Evolutionary conservation across 2,329 filamentous ascomycete species (phyloP).

Genomic region (Aspergillus costaricaensis): DNA sequence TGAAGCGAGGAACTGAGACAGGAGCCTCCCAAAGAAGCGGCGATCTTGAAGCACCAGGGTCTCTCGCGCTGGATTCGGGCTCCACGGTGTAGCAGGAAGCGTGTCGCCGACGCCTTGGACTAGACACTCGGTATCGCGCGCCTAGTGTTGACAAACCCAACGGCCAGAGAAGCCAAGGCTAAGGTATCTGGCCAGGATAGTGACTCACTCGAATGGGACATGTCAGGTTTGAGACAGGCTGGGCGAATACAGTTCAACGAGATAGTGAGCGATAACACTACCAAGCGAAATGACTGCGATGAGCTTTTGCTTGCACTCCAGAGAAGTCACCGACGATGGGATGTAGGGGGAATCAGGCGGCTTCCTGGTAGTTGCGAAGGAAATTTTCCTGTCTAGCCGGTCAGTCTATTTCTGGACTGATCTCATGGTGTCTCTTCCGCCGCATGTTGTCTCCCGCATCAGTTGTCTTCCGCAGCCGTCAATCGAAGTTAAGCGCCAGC

Average conservation of each 20-base stretch:
- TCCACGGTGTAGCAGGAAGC: neutral
- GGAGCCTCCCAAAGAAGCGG: neutral
- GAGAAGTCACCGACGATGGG: neutral
- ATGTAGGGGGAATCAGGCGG: neutral
- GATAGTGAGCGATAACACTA: constrained; percentile 12
- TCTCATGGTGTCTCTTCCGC: neutral
- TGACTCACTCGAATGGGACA: neutral
- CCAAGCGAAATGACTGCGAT: neutral
- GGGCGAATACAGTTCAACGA: neutral
- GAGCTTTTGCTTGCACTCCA: neutral
- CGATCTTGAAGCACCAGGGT: neutral
- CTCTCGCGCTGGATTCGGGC: neutral
- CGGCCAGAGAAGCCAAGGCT: neutral
- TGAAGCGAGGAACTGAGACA: neutral
- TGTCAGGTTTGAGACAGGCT: neutral
- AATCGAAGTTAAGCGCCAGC: neutral
- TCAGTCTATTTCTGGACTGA: neutral
- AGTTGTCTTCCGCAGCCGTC: neutral
- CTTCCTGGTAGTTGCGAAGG: neutral
- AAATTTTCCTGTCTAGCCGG: no score
- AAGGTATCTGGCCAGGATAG: neutral
- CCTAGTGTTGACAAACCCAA: neutral
- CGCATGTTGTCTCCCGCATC: neutral
- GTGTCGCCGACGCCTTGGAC: neutral
- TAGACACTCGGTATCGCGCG: neutral